Evolutionary conservation across 2,329 filamentous ascomycete genomes (phyloP), one percentile per base, ranked within the genome.

Genomic region (Mariannaea elegans): DNA sequence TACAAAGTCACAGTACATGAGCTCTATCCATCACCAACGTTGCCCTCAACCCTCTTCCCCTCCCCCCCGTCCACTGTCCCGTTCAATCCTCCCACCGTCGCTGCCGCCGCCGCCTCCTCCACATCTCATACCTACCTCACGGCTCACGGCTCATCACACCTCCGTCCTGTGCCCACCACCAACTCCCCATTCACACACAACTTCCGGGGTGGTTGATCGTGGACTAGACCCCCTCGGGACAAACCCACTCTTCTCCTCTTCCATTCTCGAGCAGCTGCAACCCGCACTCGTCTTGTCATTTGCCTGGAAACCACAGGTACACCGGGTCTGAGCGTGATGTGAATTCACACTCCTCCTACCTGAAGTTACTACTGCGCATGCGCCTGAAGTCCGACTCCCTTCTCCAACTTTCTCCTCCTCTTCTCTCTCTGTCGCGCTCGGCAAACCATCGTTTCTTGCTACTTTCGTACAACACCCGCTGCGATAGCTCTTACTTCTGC

Each of bases 301-400:
- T 32, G 45, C 45, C 36, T 56, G 23, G 23, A 23, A 45, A 47
- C 44, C 32, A 29, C 21, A 46, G 32, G 31, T 47, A 44, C 27
- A 34, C 34, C 36, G 41, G 16, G 42, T 36, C 44, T 45, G 45
- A 49, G 49, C 56, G 56, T 59, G 56, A 59, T 59, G 56, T 54
- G 56, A 59, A 59, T 54, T 49, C 49, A 49, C 49, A 59, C 24
- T 27, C 24, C 56, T 53, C 56, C 56, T 52, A 39, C 50, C 50
- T 44, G 31, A 44, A 44, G 24, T 27, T 58, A 34, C 47, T 42
- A 45, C 14, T 47, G 47, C 44, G 48, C 55, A 58, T 58, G 55
- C 48, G 48, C 55, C 48, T 58, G 41, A 46, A 47, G 18, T 42
- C 55, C 38, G 42, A 42, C 44, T 59, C 27, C 29, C 42, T 42